These are phyloP conservation scores for Erigeron canadensis DNA, from an alignment of 129 eudicot species.

Conservation along the genomic window DNA sequence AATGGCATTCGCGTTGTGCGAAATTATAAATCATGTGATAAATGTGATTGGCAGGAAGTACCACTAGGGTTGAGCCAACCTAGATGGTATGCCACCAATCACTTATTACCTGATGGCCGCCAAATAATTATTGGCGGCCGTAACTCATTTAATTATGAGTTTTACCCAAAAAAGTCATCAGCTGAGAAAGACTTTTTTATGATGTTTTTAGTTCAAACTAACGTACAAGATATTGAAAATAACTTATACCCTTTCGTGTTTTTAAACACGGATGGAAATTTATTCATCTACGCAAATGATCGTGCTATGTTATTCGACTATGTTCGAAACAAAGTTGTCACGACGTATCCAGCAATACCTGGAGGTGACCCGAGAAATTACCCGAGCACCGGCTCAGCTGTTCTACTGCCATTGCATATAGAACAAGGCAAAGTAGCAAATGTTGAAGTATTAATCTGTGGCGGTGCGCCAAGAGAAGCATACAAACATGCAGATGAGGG, in stretches of 20 bases:
- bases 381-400: constrained; percentile 91
- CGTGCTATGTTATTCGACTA: constrained; percentile 66
- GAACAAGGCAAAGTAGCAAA: constrained; percentile 29
- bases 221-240: constrained; percentile 55
- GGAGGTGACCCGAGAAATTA: constrained; percentile 84
- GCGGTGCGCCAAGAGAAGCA: constrained; percentile 69
- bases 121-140: constrained; percentile 82
- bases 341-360: constrained; percentile 60
- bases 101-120: constrained; percentile 67
- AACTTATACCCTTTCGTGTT: constrained; percentile 83
- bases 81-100: constrained; percentile 87
- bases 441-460: constrained; percentile 70
- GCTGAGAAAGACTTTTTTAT: constrained; percentile 24
- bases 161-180: constrained; percentile 49
- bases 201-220: constrained; percentile 54
- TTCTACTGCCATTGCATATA: constrained; percentile 63
- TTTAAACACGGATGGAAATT: constrained; percentile 63
- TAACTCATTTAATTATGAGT: constrained; percentile 56
- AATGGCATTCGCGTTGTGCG: constrained; percentile 64
- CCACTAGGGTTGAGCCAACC: constrained; percentile 30
- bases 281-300: constrained; percentile 75
- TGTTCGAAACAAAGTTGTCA: constrained; percentile 36
- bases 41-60: constrained; percentile 71
- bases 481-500: constrained; percentile 40
- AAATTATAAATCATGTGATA: constrained; percentile 42